phyloP scores from a whole-genome alignment of 2,329 filamentous ascomycete species.

The Leptographium radiaticola region DNA sequence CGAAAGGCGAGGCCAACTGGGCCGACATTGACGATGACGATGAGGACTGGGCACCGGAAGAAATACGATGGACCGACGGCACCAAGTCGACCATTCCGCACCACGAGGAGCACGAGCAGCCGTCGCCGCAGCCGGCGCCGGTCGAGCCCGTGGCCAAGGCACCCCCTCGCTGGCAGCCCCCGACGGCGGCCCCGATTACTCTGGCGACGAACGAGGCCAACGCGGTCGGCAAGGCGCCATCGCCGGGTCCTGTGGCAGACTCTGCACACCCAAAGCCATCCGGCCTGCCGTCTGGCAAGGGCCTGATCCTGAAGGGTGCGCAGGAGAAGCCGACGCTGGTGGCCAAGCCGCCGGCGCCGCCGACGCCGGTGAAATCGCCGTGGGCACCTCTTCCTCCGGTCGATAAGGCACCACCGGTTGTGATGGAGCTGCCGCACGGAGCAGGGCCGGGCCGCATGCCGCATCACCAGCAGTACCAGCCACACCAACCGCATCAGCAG shows the following conservation, averaged over 20 bases:
- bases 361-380: constrained; percentile 70
- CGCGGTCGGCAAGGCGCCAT: constrained; percentile 29
- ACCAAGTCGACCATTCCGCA: constrained; percentile 67
- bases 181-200: neutral
- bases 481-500: constrained; percentile 18
- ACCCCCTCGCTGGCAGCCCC: neutral
- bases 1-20: constrained; percentile 64
- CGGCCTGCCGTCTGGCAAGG: constrained; percentile 40
- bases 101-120: constrained; percentile 32
- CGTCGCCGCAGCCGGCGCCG: neutral
- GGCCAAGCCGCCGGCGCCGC: constrained; percentile 53
- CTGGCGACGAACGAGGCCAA: constrained; percentile 15
- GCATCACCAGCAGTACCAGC: constrained; percentile 2
- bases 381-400: constrained; percentile 82
- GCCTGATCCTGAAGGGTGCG: constrained; percentile 52
- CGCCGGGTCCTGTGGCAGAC: constrained; percentile 22
- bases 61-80: constrained; percentile 79
- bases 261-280: constrained; percentile 31
- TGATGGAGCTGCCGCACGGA: constrained; percentile 36
- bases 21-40: constrained; percentile 83
- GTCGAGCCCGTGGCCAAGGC: neutral
- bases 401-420: constrained; percentile 61
- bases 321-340: constrained; percentile 61
- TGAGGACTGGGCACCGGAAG: constrained; percentile 75
- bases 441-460: neutral